Percentiles rank a stretch among this genome's conserved stretches.
Evolutionary conservation across 202 grass and related monocot genomes (phyloP).

Genomic region (Zizania palustris): DNA sequence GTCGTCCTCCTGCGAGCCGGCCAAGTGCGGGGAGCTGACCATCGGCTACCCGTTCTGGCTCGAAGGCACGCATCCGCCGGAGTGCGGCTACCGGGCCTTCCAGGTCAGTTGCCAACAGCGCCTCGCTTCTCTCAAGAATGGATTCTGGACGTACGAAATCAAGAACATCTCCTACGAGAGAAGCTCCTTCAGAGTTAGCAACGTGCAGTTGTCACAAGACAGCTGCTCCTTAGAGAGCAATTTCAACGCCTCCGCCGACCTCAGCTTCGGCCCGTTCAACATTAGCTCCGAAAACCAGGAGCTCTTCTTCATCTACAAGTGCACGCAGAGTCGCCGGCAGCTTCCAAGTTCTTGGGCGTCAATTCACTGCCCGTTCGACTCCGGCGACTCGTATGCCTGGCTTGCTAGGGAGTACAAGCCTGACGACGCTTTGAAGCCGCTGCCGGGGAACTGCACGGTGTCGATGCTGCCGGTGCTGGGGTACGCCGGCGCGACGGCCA

Average conservation of each 20-base stretch:
- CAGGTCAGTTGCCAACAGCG: constrained; percentile 9
- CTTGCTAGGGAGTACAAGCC: neutral
- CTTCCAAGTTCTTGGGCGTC: neutral
- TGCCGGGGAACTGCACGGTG: constrained; percentile 24
- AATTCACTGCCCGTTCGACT: neutral
- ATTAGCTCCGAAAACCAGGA: constrained; percentile 28
- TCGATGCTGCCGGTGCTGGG: constrained; percentile 42
- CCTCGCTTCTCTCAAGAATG: neutral
- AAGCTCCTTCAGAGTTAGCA: constrained; percentile 26
- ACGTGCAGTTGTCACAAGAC: neutral
- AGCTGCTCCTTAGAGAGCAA: neutral
- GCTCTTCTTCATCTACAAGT: constrained; percentile 48
- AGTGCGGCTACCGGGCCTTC: constrained; percentile 35
- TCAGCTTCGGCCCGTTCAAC: constrained; percentile 1
- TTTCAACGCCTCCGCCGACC: constrained; percentile 26
- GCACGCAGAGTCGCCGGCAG: neutral
- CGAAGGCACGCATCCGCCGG: neutral
- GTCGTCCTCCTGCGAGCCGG: constrained; percentile 21
- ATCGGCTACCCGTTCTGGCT: constrained; percentile 64
- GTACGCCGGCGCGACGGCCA: neutral
- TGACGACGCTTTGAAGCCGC: accelerated
- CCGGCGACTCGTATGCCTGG: neutral
- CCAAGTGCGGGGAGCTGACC: constrained; percentile 5
- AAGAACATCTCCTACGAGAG: constrained; percentile 33
- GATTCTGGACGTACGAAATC: constrained; percentile 21